Evolutionary conservation across 1,139 yeast genomes (phyloP).

Genomic region (Lodderomyces pseudojiufengensis): DNA sequence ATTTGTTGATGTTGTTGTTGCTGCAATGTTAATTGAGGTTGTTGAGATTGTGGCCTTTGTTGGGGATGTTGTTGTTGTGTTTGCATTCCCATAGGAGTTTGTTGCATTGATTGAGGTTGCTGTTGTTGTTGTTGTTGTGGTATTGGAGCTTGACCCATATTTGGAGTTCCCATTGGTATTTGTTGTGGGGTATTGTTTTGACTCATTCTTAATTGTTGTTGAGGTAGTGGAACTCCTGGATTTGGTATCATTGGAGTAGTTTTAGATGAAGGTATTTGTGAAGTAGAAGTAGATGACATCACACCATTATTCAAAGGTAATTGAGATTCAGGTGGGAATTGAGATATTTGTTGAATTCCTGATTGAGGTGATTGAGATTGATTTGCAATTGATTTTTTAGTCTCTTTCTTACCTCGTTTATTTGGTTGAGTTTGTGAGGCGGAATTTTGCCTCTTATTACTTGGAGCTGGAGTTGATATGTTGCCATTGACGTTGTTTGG

Average conservation of each 20-base stretch:
- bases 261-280: conserved; percentile 9
- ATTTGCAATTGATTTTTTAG: conserved; percentile 2
- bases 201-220: conserved; percentile 9
- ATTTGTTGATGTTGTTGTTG: conserved; percentile 48
- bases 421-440: conserved; percentile 6
- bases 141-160: conserved; percentile 2
- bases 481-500: conserved; percentile 5
- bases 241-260: conserved; percentile 13
- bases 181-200: conserved; percentile 19
- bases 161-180: conserved; percentile 7
- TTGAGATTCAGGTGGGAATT: conserved; percentile 2
- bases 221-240: conserved; percentile 6
- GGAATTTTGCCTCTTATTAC: conserved; percentile 1
- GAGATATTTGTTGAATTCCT: conserved; percentile 6
- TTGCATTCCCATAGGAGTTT: conserved; percentile 13
- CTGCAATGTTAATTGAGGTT: conserved; percentile 20
- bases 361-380: background rate
- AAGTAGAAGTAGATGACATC: conserved; percentile 1
- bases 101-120: conserved; percentile 4
- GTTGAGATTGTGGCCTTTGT: conserved; percentile 12
- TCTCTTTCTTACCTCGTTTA: conserved; percentile 7
- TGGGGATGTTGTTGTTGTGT: conserved; percentile 12
- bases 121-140: conserved; percentile 4
- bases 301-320: conserved; percentile 1
- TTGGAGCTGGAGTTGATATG: conserved; percentile 1